Conservation (phyloP, 495 filamentous ascomycete species). For the Amorphotheca resinae region DNA sequence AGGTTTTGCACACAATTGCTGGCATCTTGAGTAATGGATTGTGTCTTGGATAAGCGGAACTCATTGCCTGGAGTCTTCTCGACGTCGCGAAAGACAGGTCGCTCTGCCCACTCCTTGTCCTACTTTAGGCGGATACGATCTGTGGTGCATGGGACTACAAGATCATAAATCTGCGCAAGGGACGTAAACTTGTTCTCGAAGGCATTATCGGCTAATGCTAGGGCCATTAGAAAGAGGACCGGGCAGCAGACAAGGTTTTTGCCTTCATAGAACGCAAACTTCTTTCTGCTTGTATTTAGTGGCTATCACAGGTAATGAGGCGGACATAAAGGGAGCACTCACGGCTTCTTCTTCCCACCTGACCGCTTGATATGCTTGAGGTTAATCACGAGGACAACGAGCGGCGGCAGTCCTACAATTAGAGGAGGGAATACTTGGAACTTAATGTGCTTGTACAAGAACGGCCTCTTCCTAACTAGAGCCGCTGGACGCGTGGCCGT, state of each 20-base stretch:
- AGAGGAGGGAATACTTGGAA: constrained; percentile 4
- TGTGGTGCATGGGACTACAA: background rate
- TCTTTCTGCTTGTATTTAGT: constrained; percentile 1
- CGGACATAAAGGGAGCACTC: background rate
- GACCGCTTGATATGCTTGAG: constrained; percentile 9
- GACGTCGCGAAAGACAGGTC: constrained; percentile 6
- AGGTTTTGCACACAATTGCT: background rate
- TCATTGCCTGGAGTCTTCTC: background rate
- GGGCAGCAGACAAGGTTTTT: background rate
- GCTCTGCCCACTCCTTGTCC: background rate
- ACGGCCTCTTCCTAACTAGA: constrained; percentile 3
- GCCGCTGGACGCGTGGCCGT: constrained; percentile 5
- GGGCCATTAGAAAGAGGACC: background rate
- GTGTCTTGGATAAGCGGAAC: background rate
- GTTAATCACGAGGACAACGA: constrained; percentile 2
- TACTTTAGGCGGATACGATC: constrained; percentile 1
- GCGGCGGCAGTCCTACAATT: constrained; percentile 1
- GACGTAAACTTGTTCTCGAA: constrained; percentile 1
- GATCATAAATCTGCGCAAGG: constrained; percentile 4
- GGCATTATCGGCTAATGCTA: constrained; percentile 1
- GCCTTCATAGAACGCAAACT: constrained; percentile 5
- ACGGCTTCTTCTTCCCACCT: constrained; percentile 4
- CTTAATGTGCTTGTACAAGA: constrained; percentile 10
- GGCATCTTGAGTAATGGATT: background rate
- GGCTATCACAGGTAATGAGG: background rate